These are phyloP conservation scores for Sporothrix sp. DNA, from an alignment of 2,329 filamentous ascomycete species.

Conservation along the genomic window DNA sequence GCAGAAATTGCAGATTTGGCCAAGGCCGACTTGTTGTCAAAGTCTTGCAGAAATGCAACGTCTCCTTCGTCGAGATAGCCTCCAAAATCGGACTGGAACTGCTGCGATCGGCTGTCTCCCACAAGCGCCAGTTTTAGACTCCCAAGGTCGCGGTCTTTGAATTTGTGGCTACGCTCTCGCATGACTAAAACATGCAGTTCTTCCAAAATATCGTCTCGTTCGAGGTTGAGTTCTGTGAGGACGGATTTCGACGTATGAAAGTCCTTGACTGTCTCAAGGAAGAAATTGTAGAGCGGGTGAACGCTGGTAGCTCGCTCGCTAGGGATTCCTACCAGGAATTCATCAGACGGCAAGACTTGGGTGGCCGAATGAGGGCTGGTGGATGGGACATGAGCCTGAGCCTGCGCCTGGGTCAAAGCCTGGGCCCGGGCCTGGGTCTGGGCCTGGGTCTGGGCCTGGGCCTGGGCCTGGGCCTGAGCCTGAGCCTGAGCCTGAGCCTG, in stretches of 20 bases:
- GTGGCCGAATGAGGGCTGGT: neutral
- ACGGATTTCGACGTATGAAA: too few relatives aligned
- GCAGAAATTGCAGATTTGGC: too few relatives aligned
- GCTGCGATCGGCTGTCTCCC: conserved; percentile 20
- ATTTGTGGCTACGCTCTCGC: conserved; percentile 12
- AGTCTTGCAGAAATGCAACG: conserved; percentile 36
- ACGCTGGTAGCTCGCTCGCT: conserved; percentile 24
- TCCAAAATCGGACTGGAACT: conserved; percentile 16
- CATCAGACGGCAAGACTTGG: neutral
- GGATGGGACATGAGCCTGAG: too few relatives aligned
- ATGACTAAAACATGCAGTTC: conserved; percentile 22
- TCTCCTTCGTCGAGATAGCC: conserved; percentile 28
- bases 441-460: too few relatives aligned
- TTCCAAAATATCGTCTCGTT: conserved; percentile 30
- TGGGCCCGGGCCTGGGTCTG: too few relatives aligned
- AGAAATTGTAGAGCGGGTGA: conserved; percentile 38
- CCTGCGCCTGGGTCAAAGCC: too few relatives aligned
- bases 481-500: too few relatives aligned
- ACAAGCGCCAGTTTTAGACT: too few relatives aligned
- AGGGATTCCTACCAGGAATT: conserved; percentile 22
- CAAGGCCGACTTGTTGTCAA: too few relatives aligned
- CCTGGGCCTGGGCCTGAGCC: too few relatives aligned
- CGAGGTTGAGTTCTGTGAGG: too few relatives aligned
- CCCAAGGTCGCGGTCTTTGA: conserved; percentile 28
- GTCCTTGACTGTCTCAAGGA: conserved; percentile 35